Base-by-base conservation (phyloP, 352 stramenopile genomes). In the Phytophthora nicotianae region DNA sequence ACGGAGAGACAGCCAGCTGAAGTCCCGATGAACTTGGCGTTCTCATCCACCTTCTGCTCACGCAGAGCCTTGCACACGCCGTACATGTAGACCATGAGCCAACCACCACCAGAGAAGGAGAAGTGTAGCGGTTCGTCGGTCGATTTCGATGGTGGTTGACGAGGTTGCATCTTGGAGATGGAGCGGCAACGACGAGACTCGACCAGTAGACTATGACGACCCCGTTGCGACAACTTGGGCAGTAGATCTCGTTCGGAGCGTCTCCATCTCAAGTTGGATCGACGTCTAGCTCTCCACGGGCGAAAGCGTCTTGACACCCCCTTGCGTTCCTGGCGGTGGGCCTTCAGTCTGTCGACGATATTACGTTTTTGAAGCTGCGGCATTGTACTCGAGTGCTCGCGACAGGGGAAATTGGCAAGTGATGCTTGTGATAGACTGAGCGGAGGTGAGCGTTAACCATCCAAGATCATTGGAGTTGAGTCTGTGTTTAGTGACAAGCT, bases 41-140 rank as follows among this genome's bases (percentile, higher is more conserved):
- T 67, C n/a, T 75, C 26, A 58, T 81, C 50, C 13, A 83, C 43
- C 13, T 71, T 74, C 11, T 67, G 58, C 37, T 83, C 58, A 4
- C 77, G 79, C 21, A 89, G 64, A n/a, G 76, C 74, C 50, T 88
- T 80, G 56, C 62, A 76, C 33, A 88, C 79, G 43, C 79, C 77
- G 27, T 81, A 83, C 58, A 83, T 74, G 62, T 84, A 88, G 50
- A 77, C 67, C 61, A 82, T 84, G 50, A 88, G 74, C 79, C 77
- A 89, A 6, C 78, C 79, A 24, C 69, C 72, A 16, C 75, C 75
- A 1, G 70, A 67, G 58, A 89, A 89, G 24, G 67, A 87, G 51
- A 83, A 81, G 50, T 65, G 54, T 14, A 64, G 54, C 35, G 50
- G 46, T 2, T 68, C 41, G 14, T 60, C 38, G 14, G 11, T 4